Base-by-base conservation (phyloP, 2,329 filamentous ascomycete genomes). In the Botrytis porri region DNA sequence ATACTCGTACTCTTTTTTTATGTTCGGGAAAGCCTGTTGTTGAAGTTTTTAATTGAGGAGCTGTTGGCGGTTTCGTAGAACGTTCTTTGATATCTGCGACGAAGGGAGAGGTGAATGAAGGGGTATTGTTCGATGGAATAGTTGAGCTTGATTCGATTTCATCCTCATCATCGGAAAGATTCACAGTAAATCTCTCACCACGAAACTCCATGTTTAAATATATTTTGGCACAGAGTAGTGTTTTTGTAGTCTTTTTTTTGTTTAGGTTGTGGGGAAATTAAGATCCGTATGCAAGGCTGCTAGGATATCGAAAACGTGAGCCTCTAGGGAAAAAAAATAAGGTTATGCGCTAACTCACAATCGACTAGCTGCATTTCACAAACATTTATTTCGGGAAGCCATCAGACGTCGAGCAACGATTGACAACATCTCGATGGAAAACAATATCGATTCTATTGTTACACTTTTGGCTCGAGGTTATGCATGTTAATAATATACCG, bases 11-110 rank as follows among this genome's bases (percentile, higher is more conserved):
- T 76, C 95, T 90, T 81, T 93, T 94, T 82, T 92, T 96, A 81
- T 94, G 95, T 73, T 90, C 89, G n/a, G 96, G 96, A 77, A 98
- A 98, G 1, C 96, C 96, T 20, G 88, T 90, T 7, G 85, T 82
- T 32, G 85, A 84, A 16, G 84, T 83, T 69, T 88, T 88, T 59
- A 88, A 83, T 64, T 86, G 86, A 22, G 91, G 90, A 16, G 90
- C 88, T 57, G 86, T 85, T 14, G 92, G 90, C 7, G 92, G 86
- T 75, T 88, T 90, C 35, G 89, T 85, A 37, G 85, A 87, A 75
- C 93, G 92, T 84, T 98, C 95, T 78, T 92, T 87, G 75, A 98
- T 89, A 77, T 98, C 95, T 72, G 88, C 88, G 59, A 92, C 85
- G 60, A 92, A 87, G 32, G 81, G 81, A 67, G 81, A 80, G 61